Evolutionary conservation across 2,329 filamentous ascomycete species (phyloP).

Genomic region (Cercospora zeina): DNA sequence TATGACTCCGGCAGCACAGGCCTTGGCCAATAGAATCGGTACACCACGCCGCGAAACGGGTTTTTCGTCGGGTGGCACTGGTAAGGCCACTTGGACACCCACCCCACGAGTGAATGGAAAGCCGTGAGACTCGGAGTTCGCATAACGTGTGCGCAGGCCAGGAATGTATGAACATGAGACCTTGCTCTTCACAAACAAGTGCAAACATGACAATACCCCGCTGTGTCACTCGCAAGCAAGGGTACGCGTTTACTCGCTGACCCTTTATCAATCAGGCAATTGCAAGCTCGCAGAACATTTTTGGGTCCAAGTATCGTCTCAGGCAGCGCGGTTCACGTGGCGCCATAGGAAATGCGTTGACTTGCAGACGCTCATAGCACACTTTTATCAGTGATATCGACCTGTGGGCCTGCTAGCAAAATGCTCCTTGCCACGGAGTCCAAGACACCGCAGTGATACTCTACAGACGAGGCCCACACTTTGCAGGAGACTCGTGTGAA

Average conservation of each 20-base stretch:
- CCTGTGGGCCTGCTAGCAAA: not conserved
- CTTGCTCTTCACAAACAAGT: not conserved
- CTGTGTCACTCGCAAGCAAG: not conserved
- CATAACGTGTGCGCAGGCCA: slow-evolving; percentile 2
- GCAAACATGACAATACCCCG: slow-evolving; percentile 1
- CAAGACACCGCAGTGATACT: not conserved
- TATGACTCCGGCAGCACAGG: slow-evolving; percentile 73
- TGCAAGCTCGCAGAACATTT: not conserved
- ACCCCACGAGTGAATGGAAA: slow-evolving; percentile 28
- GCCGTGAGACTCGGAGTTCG: slow-evolving; percentile 13
- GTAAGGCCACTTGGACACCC: slow-evolving; percentile 26
- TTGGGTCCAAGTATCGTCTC: not conserved
- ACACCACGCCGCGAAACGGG: slow-evolving; percentile 37
- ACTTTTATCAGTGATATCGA: not conserved
- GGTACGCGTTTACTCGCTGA: not conserved
- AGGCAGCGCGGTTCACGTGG: not conserved
- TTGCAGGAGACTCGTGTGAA: not conserved
- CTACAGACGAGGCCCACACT: not conserved
- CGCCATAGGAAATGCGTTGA: not conserved
- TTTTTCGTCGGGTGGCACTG: slow-evolving; percentile 21
- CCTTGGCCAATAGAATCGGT: slow-evolving; percentile 65
- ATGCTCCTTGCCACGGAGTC: not conserved
- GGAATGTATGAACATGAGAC: slow-evolving; percentile 2
- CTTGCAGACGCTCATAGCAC: not conserved
- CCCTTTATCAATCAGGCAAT: not conserved